These are phyloP conservation scores for Posidonia australis DNA, from an alignment of 106 monocot genomes.

Conservation along the genomic window DNA sequence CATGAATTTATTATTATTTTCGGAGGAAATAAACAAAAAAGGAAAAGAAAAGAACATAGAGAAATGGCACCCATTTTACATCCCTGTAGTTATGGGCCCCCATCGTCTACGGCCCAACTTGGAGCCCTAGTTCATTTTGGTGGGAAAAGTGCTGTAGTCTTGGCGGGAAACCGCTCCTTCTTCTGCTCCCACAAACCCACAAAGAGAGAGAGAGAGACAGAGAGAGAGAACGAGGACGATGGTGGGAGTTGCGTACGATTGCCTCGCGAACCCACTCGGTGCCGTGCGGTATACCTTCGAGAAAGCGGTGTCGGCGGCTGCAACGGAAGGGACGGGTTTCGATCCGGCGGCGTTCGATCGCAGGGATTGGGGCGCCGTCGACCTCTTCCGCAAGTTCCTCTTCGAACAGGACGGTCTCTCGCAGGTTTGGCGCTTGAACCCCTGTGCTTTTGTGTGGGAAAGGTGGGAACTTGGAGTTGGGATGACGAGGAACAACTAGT, in stretches of 20 bases:
- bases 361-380: constrained; percentile 84
- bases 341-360: constrained; percentile 58
- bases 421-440: constrained; percentile 24
- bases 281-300: constrained; percentile 78
- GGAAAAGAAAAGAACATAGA: too few species aligned
- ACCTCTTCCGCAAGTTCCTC: constrained; percentile 67
- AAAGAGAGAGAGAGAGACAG: background rate
- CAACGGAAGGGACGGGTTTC: constrained; percentile 7
- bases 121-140: background rate
- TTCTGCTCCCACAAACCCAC: background rate
- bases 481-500: too few species aligned
- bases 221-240: constrained; percentile 12
- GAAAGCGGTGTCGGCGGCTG: constrained; percentile 34
- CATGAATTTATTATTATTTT: too few species aligned
- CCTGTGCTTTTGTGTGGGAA: background rate
- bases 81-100: too few species aligned
- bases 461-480: background rate
- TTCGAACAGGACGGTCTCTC: constrained; percentile 55
- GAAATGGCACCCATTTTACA: too few species aligned
- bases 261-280: constrained; percentile 72
- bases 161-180: background rate
- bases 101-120: too few species aligned
- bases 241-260: constrained; percentile 65
- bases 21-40: too few species aligned
- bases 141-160: background rate